Evolutionary conservation across 2,329 filamentous ascomycete species (phyloP).

Genomic region (Nemania sp.): DNA sequence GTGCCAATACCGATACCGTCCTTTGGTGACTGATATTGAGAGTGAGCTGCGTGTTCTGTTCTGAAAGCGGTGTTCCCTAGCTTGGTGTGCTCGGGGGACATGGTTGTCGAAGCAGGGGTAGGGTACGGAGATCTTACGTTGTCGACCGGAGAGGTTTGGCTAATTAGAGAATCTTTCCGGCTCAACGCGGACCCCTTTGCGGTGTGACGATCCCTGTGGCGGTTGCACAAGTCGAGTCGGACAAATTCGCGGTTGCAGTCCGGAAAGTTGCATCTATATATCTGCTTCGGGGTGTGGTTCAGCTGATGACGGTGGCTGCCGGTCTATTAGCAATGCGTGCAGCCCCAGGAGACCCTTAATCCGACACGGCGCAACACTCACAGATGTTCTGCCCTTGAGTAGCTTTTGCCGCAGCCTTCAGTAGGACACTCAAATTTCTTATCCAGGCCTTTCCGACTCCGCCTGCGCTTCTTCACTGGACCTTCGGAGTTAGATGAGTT

Average conservation of each 20-base stretch:
- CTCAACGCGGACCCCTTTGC: constrained; percentile 82
- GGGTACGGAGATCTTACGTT: constrained; percentile 57
- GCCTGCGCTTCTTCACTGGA: constrained; percentile 69
- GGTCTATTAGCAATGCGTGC: constrained; percentile 43
- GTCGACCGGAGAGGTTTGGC: constrained; percentile 60
- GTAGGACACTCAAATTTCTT: constrained; percentile 88
- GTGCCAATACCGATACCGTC: constrained; percentile 56
- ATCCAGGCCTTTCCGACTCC: constrained; percentile 82
- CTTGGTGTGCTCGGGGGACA: constrained; percentile 62
- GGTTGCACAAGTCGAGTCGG: constrained; percentile 89
- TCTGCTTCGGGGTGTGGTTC: constrained; percentile 95
- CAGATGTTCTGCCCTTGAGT: constrained; percentile 95
- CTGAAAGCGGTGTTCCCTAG: constrained; percentile 56
- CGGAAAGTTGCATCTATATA: constrained; percentile 92
- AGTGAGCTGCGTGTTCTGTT: constrained; percentile 55
- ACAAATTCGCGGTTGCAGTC: constrained; percentile 93
- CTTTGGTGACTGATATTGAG: constrained; percentile 61
- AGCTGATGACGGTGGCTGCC: constrained; percentile 86
- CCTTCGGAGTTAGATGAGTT: constrained; percentile 67
- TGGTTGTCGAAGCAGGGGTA: constrained; percentile 57
- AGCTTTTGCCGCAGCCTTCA: constrained; percentile 92
- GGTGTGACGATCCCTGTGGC: constrained; percentile 83
- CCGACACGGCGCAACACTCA: constrained; percentile 59
- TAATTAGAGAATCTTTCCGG: constrained; percentile 76
- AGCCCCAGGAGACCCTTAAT: neutral